Percentiles rank a stretch among this genome's conserved stretches.
These are phyloP conservation scores for Globisporangium polare DNA, from an alignment of 352 stramenopile species.

Conservation along the genomic window DNA sequence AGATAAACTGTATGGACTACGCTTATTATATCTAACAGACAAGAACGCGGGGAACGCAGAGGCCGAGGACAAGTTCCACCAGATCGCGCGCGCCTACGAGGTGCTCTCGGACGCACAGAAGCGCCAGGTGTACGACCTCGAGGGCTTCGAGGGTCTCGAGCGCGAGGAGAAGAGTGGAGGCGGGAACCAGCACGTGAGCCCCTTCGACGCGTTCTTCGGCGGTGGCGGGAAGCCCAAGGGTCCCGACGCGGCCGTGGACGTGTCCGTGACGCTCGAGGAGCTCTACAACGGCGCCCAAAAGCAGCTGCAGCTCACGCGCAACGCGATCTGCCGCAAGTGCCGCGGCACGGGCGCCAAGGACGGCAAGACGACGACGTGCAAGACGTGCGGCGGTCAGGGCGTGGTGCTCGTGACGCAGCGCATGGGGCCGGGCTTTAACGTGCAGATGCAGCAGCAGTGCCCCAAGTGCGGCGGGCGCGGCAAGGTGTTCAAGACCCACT, in stretches of 20 bases:
- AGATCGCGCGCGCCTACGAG: slow-evolving; percentile 89
- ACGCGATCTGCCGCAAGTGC: slow-evolving; percentile 86
- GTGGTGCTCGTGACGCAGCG: slow-evolving; percentile 80
- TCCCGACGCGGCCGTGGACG: slow-evolving; percentile 68
- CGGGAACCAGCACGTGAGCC: slow-evolving; percentile 39
- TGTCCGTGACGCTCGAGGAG: slow-evolving; percentile 80
- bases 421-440: slow-evolving; percentile 82
- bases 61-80: slow-evolving; percentile 85
- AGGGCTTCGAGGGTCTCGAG: slow-evolving; percentile 87
- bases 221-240: slow-evolving; percentile 62
- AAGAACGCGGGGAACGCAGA: slow-evolving; percentile 84
- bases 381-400: slow-evolving; percentile 64
- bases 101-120: slow-evolving; percentile 89
- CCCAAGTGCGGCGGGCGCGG: slow-evolving; percentile 86
- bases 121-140: slow-evolving; percentile 90
- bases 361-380: slow-evolving; percentile 74
- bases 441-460: slow-evolving; percentile 88
- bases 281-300: slow-evolving; percentile 84
- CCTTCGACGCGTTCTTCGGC: slow-evolving; percentile 80
- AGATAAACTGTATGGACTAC: neutral
- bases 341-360: slow-evolving; percentile 78
- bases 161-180: slow-evolving; percentile 54
- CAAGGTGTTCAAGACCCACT: slow-evolving; percentile 94
- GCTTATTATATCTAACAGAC: slow-evolving; percentile 27
- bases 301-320: slow-evolving; percentile 58